Base-by-base conservation (phyloP, 768 basidiomycete species). In the Lactifluus hygrophoroides region DNA sequence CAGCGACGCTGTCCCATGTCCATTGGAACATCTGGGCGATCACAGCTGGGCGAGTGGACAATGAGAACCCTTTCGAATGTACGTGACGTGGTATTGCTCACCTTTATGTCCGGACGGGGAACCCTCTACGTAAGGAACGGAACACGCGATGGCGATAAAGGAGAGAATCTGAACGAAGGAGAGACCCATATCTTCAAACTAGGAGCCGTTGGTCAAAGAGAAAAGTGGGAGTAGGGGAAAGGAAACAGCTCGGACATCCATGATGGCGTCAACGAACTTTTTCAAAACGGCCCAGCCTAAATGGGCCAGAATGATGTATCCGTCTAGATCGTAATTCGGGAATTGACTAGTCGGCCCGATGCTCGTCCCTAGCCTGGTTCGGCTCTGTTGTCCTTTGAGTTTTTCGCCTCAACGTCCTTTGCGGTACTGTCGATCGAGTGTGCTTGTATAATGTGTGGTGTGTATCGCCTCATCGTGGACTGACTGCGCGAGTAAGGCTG, bases 21-120 rank as follows among this genome's bases (percentile, higher is more conserved):
- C 85, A 86, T 65, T 85, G 76, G 64, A 86, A 88, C 79, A 88
- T 81, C 69, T 86, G 83, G 16, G 82, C 76, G 65, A 86, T 85
- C 59, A 85, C 82, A 2, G 68, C 71, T 67, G 55, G 11, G 25
- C 11, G n/a, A 10, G 23, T 35, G 3, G 17, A 11, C 27, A 8
- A 17, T 50, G 48, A 38, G 49, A 1, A 32, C 14, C 21, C 21
- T 14, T 3, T 34, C 9, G 4, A 14, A 17, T 11, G 5, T 1
- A 7, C 35, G 5, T 17, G 4, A 16, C 8, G 19, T 3, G 10
- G 14, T 11, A 11, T 28, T n/a, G 21, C n/a, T 44, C 1, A 56
- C 58, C 49, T 32, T 55, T 55, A 11, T 5, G 19, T n/a, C 3
- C 27, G n/a, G 43, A 44, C 2, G 34, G 13, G 9, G 25, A 13